A percentile compares a stretch with the other conserved stretches of the same genome.
phyloP scores from a whole-genome alignment of 2,329 filamentous ascomycete genomes.

The Aspergillus pseudoterreus region DNA sequence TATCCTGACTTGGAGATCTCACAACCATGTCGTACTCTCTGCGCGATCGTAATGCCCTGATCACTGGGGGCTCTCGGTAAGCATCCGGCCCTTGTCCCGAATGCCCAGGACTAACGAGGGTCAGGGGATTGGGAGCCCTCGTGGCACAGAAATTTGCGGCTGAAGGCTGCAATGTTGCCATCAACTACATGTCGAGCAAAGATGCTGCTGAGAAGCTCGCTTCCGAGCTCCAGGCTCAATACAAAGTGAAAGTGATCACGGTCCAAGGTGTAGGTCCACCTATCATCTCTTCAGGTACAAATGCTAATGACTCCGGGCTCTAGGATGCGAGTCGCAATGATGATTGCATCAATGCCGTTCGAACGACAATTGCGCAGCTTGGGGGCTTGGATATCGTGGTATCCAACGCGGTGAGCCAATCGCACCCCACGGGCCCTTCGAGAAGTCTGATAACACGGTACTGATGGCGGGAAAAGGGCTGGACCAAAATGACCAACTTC shows the following conservation, averaged over 20 bases:
- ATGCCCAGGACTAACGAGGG: slow-evolving; percentile 5
- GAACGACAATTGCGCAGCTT: slow-evolving; percentile 56
- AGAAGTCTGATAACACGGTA: background rate
- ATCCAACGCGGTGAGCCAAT: slow-evolving; percentile 61
- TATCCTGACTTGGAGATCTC: background rate
- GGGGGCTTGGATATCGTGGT: slow-evolving; percentile 73
- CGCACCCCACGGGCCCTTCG: background rate
- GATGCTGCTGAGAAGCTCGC: slow-evolving; percentile 59
- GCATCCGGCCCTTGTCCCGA: slow-evolving; percentile 8
- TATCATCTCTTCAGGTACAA: background rate
- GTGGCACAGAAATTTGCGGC: slow-evolving; percentile 64
- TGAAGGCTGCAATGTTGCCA: slow-evolving; percentile 64
- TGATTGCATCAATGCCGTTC: slow-evolving; percentile 59
- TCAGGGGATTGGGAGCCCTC: slow-evolving; percentile 68
- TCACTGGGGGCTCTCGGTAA: slow-evolving; percentile 63
- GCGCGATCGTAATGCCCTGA: slow-evolving; percentile 58
- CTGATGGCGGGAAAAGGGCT: slow-evolving; percentile 47
- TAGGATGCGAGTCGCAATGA: slow-evolving; percentile 59
- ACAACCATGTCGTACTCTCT: slow-evolving; percentile 59
- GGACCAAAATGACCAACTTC: slow-evolving; percentile 59
- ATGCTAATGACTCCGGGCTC: background rate
- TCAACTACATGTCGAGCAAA: slow-evolving; percentile 67
- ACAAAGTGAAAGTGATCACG: slow-evolving; percentile 50
- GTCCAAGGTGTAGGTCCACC: slow-evolving; percentile 58
- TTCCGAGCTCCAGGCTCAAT: slow-evolving; percentile 50